Evolutionary conservation across 2,329 filamentous ascomycete species (phyloP), one percentile per base, ranked within the genome.

Genomic region (Bisporella sp.): DNA sequence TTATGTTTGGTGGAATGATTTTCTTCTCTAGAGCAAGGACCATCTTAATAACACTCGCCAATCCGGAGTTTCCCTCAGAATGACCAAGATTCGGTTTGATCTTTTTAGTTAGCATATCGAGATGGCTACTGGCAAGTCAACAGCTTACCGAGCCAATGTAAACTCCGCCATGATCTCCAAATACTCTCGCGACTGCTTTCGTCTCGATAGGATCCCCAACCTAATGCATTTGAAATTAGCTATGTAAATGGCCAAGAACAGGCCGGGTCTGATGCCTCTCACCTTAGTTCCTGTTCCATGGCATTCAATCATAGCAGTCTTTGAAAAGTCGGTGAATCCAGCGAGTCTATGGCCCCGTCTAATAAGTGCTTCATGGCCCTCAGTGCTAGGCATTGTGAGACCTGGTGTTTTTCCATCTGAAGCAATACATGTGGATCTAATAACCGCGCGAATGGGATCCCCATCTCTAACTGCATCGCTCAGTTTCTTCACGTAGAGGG

Each of bases 401-500:
- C 29, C 31, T 12, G 13, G 11, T 5, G 13, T 31, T 45, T 31
- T 45, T 5, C 43, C 43, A 32, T 45, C 43, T 50, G 77, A 73
- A 52, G 81, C 81, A 32, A 75, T 49, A 71, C 68, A 11, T 42
- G 41, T 42, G 3, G 41, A 42, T 8, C 75, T 71, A 49, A 82
- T 75, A 28, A 81, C 69, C 6, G 72, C 74, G 4, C 76, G 71
- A 48, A 81, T 76, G 0, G 73, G 74, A 59, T 85, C 79, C 13
- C 77, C 76, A 55, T 79, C 76, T 7, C 68, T 66, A 5, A 84
- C 56, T 1, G 82, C 82, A 60, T 81, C 75, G 6, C 69, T 66
- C 0, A 85, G 65, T 1, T 71, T 72, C 64, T 85, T 85, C 40
- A 86, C 59, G 4, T 83, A 59, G 1, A 85, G 63, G 8, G 78